Base-by-base conservation (phyloP, 2,329 filamentous ascomycete genomes). In the Cladosporium phlei region DNA sequence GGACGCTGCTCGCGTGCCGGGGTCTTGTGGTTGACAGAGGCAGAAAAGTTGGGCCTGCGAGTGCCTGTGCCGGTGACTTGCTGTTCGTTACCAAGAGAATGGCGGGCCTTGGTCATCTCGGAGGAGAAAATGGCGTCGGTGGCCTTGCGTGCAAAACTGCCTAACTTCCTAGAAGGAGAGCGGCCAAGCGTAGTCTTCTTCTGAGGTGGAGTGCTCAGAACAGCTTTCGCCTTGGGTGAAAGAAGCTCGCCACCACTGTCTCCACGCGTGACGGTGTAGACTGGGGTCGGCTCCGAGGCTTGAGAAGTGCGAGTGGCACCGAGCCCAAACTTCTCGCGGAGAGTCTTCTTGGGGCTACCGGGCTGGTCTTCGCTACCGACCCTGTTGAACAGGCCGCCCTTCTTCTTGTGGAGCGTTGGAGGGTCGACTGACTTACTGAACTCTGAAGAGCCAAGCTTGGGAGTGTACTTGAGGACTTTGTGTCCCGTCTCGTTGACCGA, bases 301-400 rank as follows among this genome's bases (percentile, higher is more conserved):
- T 38, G 22, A 20, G 37, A 29, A 11, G 42, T 3, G 17, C 42
- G 42, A 20, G 42, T 25, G 21, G 44, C 51, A 8, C 28, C 38
- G 17, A 55, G 46, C 16, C 47, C 16, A 17, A 59, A 35, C 38
- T 62, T 59, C 11, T 66, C 65, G 39, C 71, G 62, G 20, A 71
- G 51, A 46, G 64, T 65, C 58, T 66, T 70, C 55, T 63, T 69
- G 0, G 68, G 67, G 43, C 65, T 70, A 54, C 65, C 69, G 24
- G 52, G 38, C 6, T 55, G 48, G 40, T 21, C 52, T 39, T 30
- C 30, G 22, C 24, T 51, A 46, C 21, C 57, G 52, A 28, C 44
- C 11, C 34, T 16, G 20, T 48, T 40, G 27, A 34, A 27, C 4
- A 49, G 33, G 14, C 48, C 33, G 10, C 21, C 25, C 21, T 30